Evolutionary conservation across 176 grass and related monocot genomes (phyloP), one percentile per base, ranked within the genome.

Genomic region (Hyparrhenia diplandra): DNA sequence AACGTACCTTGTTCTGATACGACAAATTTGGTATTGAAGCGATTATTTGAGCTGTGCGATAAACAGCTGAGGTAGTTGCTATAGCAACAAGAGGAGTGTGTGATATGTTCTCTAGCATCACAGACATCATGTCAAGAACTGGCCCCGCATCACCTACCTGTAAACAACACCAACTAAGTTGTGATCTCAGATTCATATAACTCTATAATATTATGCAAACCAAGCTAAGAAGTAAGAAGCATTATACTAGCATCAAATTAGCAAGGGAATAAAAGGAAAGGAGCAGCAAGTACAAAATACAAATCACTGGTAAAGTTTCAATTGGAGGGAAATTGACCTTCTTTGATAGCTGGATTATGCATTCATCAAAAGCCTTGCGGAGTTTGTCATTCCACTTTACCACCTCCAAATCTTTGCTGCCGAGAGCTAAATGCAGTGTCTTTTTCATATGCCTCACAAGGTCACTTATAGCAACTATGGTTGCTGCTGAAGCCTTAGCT

Each of bases 101-200:
- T 57, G 90, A 87, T 64, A 99, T 91, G 54, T 93, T 99, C 76
- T 99, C 96, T 80, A 99, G 76, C 92, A 95, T 95, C 68, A 99
- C 90, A 13, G 88, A 87, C 96, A 99, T 99, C 92, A 99, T 95
- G 82, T 99, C 92, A 86, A 99, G 92, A 85, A 99, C 92, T 84
- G 96, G 96, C 51, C 92, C 96, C 59, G 96, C 96, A 90, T 99
- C 93, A 88, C 88, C 86, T 73, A 99, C 89, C 96, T 99, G 81
- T 86, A 43, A 74, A 87, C 40, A 72, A 92, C 65, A 89, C 64
- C 29, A 69, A 20, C 51, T 86, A 42, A 89, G 77, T 62, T 67
- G 28, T 71, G 29, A 23, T 16, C 77, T 76, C 24, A 43, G 36
- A 81, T 72, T 25, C 46, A 45, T 45, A 5, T 75, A 80, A 71